Evolutionary conservation across 2,329 filamentous ascomycete genomes (phyloP), one percentile per base, ranked within the genome.

Genomic region (Talaromyces sp.): DNA sequence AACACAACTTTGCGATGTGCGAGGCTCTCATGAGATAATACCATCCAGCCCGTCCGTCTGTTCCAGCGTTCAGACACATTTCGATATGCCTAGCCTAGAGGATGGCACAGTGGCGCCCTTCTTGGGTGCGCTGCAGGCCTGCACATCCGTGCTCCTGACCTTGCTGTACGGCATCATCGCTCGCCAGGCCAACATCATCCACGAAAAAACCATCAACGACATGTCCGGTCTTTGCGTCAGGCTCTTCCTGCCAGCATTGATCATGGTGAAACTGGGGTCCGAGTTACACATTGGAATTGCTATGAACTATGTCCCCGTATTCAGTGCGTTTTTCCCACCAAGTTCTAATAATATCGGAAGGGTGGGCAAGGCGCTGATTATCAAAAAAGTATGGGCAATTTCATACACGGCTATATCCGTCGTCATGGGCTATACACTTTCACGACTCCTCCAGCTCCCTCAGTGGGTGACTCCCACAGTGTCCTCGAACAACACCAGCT

Each of bases 401-500:
- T 61, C 77, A 18, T 85, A 84, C 67, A 82, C 81, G 33, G 63
- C 80, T 27, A 65, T 79, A 10, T 84, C 82, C 0, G 78, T 85
- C 62, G 68, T 72, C 5, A 65, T 85, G 4, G 82, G 81, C n/a
- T 71, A 75, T 36, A 51, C 73, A 5, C 69, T 79, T 4, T 80
- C 79, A 3, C 75, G 74, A 28, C 60, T 79, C 16, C 79, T 85
- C 64, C 78, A 78, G 27, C 74, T 85, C 4, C 83, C 83, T 1
- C 70, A 73, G 18, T 85, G 83, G 83, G 78, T 81, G 1, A 81
- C 82, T 3, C 82, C 81, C 3, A 81, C 83, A 0, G 76, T 84
- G 42, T 76, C 79, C 44, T 85, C 85, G 73, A 85, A 86, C 70
- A 85, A 85, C 68, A 85, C 83, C 0, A 85, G 82, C 0, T 81